Conservation (phyloP, 1,284 basidiomycete species). For the Ustilago shanxiensis region DNA sequence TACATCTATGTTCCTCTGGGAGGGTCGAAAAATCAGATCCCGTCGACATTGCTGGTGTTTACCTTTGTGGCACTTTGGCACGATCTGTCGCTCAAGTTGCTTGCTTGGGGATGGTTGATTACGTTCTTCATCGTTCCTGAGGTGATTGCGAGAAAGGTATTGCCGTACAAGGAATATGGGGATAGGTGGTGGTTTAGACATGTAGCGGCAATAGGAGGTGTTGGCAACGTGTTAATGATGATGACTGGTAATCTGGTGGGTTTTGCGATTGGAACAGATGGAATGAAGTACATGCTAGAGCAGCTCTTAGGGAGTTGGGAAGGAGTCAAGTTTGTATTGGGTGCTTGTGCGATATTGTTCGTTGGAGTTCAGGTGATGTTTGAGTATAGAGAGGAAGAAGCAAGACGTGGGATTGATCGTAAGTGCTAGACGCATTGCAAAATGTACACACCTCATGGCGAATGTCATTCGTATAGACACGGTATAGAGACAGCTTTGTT, state of each 20-base stretch:
- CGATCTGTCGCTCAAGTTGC: conserved; percentile 86
- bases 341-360: conserved; percentile 80
- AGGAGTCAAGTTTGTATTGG: conserved; percentile 79
- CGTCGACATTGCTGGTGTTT: conserved; percentile 86
- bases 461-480: too few species aligned
- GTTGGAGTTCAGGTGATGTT: conserved; percentile 88
- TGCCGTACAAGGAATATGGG: conserved; percentile 80
- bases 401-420: conserved; percentile 46
- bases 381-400: conserved; percentile 71
- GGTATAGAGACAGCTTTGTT: too few species aligned
- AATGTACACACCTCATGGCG: too few species aligned
- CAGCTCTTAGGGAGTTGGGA: conserved; percentile 78
- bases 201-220: conserved; percentile 84
- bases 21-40: conserved; percentile 76
- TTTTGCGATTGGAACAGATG: conserved; percentile 91
- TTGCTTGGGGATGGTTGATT: conserved; percentile 97
- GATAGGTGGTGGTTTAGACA: conserved; percentile 85
- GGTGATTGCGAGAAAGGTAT: conserved; percentile 75
- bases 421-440: conserved; percentile 34
- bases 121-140: conserved; percentile 92
- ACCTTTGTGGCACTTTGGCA: conserved; percentile 99
- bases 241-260: conserved; percentile 94
- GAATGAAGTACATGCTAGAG: conserved; percentile 79
- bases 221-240: conserved; percentile 89
- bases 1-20: conserved; percentile 91